Base-by-base conservation (phyloP, 352 stramenopile genomes). In the Bremia lactucae region DNA sequence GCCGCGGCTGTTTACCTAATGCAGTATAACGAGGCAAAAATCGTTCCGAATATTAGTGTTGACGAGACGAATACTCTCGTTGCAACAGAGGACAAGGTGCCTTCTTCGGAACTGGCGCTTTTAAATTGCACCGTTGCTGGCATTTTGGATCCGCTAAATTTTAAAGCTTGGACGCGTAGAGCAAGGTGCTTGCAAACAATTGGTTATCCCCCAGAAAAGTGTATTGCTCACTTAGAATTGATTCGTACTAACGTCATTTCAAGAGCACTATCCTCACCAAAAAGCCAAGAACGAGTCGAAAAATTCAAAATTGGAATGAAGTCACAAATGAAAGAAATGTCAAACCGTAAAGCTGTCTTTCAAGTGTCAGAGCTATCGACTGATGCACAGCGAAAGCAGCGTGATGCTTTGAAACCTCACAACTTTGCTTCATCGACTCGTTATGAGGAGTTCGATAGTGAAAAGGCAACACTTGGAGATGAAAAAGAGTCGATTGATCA, bases 101-200 rank as follows among this genome's bases (percentile, higher is more conserved):
- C 33, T 24, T 24, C 9, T 25, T 18, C 10, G 2, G 18, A 38
- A 18, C 3, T 20, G 3, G 33, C 33, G 24, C 2, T 61, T 15
- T 23, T 67, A 14, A 61, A 64, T 10, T 55, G 44, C 29, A 58
- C 48, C 0, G 49, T 67, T 26, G 49, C 58, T 22, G 58, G 53
- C 1, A 52, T 64, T 4, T 33, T 67, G 0, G 58, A 64, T 7
- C 49, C 53, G 1, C 25, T 61, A 0, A 67, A 67, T 11, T 5
- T 31, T 28, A 67, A 63, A 13, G 53, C 44, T n/a, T 67, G 58
- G 58, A 4, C 47, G 40, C 44, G 58, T 46, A 48, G 49, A n/a
- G 26, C 31, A 1, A 31, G 49, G 0, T 56, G 53, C 6, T 50
- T 64, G n/a, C 11, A 49, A 28, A 31, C 31, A 2, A 16, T 64